Percentiles rank a stretch among this genome's conserved stretches.
phyloP scores from a whole-genome alignment of 768 basidiomycete species.

The Crassisporium funariophilum region DNA sequence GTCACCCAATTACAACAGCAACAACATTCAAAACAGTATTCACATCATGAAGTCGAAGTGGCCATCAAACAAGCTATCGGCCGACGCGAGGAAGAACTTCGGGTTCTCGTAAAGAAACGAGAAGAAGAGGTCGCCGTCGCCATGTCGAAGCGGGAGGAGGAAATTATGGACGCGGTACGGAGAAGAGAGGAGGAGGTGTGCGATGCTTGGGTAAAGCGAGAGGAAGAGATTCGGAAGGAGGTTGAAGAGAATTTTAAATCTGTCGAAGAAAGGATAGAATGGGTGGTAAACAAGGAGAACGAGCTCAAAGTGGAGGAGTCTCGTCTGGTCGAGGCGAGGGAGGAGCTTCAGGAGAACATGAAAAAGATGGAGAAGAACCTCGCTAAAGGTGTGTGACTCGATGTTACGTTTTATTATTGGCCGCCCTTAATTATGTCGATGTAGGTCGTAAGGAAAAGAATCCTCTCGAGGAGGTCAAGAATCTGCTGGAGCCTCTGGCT shows the following conservation, averaged over 20 bases:
- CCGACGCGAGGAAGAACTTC: conserved; percentile 69
- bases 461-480: conserved; percentile 78
- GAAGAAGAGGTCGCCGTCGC: conserved; percentile 71
- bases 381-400: conserved; percentile 18
- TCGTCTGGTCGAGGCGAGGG: conserved; percentile 46
- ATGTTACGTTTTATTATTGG: not conserved
- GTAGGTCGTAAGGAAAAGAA: conserved; percentile 52
- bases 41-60: conserved; percentile 35
- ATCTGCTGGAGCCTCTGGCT: conserved; percentile 56
- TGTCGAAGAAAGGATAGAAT: conserved; percentile 51
- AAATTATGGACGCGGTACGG: conserved; percentile 69
- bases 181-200: conserved; percentile 64
- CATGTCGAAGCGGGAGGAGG: conserved; percentile 68
- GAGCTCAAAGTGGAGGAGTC: conserved; percentile 56
- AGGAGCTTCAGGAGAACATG: conserved; percentile 54
- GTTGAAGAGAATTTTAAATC: conserved; percentile 48
- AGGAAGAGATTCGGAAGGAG: conserved; percentile 53
- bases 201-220: conserved; percentile 57
- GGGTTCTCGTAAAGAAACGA: conserved; percentile 61
- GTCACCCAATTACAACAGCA: conserved; percentile 47
- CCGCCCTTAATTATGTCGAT: not conserved
- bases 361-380: conserved; percentile 37
- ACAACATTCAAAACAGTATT: conserved; percentile 30
- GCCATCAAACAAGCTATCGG: conserved; percentile 60
- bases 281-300: conserved; percentile 51